Conservation (phyloP, 2,329 filamentous ascomycete genomes). For the Dactylonectria estremocensis region DNA sequence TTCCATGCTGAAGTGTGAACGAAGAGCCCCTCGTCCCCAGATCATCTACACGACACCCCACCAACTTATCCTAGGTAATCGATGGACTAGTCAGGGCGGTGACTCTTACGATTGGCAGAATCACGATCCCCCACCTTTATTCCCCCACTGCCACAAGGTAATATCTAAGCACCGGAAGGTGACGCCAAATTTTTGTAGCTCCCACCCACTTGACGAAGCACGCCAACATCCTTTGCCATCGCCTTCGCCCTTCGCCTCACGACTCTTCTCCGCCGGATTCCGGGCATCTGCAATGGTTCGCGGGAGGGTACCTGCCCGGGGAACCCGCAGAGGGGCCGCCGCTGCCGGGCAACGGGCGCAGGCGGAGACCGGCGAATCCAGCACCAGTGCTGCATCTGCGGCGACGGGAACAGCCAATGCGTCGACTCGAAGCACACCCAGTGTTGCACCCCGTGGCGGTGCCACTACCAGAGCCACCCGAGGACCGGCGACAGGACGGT, state of each 20-base stretch:
- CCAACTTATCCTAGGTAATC: conserved; percentile 20
- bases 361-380: conserved; percentile 38
- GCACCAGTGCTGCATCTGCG: conserved; percentile 35
- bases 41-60: background rate
- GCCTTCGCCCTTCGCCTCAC: background rate
- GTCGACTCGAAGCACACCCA: conserved; percentile 37
- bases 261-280: background rate
- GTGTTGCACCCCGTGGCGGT: conserved; percentile 52
- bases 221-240: background rate
- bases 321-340: conserved; percentile 51
- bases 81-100: conserved; percentile 36
- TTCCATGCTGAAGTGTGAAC: background rate
- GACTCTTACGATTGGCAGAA: conserved; percentile 48
- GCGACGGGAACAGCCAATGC: conserved; percentile 35
- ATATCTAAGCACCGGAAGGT: conserved; percentile 35
- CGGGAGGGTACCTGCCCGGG: conserved; percentile 52
- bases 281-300: conserved; percentile 49
- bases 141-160: conserved; percentile 42
- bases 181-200: conserved; percentile 49
- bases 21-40: background rate
- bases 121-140: conserved; percentile 53
- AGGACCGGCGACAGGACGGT: conserved; percentile 57
- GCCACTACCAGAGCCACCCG: conserved; percentile 54
- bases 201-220: conserved; percentile 34
- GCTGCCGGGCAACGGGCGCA: conserved; percentile 45